Conservation (phyloP, 176 grass and related monocot species). For the Cenchrus purpureus region DNA sequence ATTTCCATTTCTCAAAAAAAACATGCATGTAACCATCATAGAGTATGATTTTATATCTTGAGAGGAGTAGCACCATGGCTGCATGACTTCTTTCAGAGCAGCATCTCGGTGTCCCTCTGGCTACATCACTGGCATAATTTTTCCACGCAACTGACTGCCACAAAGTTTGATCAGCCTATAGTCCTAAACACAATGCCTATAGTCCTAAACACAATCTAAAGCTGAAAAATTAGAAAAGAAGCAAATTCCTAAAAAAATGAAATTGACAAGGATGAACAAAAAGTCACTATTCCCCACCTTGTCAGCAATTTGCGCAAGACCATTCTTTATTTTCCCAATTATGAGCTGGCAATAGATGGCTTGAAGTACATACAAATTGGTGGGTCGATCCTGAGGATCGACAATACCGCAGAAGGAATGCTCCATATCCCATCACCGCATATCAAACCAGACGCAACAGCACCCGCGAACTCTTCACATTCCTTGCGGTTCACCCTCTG, state of each 20-base stretch:
- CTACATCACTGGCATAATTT: background rate
- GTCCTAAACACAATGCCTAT: background rate
- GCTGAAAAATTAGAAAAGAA: background rate
- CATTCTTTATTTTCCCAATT: background rate
- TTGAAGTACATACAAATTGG: conserved; percentile 93
- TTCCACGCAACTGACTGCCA: background rate
- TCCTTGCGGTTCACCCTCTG: conserved; percentile 70
- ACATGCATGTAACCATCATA: too few relatives aligned
- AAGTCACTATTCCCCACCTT: background rate
- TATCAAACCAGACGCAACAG: conserved; percentile 80
- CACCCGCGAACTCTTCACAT: conserved; percentile 66
- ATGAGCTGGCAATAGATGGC: conserved; percentile 44
- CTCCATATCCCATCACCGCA: conserved; percentile 95
- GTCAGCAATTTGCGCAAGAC: background rate
- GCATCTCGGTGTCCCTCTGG: background rate
- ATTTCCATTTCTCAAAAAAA: too few relatives aligned
- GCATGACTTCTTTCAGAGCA: background rate
- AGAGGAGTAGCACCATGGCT: too few relatives aligned
- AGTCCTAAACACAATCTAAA: background rate
- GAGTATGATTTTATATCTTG: too few relatives aligned
- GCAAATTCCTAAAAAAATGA: background rate
- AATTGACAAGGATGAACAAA: conserved; percentile 6
- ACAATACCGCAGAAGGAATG: conserved; percentile 72
- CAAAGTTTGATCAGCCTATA: too few relatives aligned
- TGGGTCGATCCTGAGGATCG: conserved; percentile 74